Evolutionary conservation across 805 yeast genomes (phyloP).

Genomic region (Komagataella ulmi): DNA sequence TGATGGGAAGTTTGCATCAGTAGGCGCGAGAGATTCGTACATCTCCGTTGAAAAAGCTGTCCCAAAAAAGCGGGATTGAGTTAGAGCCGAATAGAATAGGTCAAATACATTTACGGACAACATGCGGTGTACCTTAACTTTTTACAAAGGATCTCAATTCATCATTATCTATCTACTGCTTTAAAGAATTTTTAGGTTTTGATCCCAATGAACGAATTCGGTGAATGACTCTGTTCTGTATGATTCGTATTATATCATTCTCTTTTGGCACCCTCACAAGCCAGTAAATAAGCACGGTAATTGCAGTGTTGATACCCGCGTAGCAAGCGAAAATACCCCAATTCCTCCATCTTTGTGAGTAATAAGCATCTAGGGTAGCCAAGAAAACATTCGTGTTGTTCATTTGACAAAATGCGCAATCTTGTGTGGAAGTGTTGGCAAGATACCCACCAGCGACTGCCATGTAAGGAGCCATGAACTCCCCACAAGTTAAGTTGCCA

Average conservation of each 20-base stretch:
- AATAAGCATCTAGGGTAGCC: slow-evolving; percentile 25
- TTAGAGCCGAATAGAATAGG: neutral
- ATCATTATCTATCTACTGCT: neutral
- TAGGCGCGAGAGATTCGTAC: neutral
- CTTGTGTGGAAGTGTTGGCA: slow-evolving; percentile 26
- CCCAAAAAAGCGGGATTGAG: neutral
- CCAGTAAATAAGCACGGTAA: slow-evolving; percentile 16
- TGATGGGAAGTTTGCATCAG: neutral
- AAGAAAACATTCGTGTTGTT: slow-evolving; percentile 47
- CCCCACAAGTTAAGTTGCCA: slow-evolving; percentile 41
- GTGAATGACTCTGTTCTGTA: neutral
- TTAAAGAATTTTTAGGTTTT: neutral
- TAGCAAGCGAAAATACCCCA: slow-evolving; percentile 31
- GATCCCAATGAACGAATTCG: neutral
- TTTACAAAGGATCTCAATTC: too few species aligned
- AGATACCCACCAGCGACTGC: slow-evolving; percentile 33
- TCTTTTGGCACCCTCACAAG: slow-evolving; percentile 25
- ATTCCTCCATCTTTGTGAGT: slow-evolving; percentile 27
- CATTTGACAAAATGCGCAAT: slow-evolving; percentile 51
- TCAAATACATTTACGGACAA: neutral
- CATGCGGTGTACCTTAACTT: too few species aligned
- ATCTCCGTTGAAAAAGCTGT: neutral
- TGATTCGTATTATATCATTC: neutral
- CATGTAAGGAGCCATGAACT: slow-evolving; percentile 30
- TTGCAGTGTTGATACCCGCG: slow-evolving; percentile 19